These are phyloP conservation scores for Penicillium flavigenum DNA, from an alignment of 495 filamentous ascomycete genomes.

Conservation along the genomic window DNA sequence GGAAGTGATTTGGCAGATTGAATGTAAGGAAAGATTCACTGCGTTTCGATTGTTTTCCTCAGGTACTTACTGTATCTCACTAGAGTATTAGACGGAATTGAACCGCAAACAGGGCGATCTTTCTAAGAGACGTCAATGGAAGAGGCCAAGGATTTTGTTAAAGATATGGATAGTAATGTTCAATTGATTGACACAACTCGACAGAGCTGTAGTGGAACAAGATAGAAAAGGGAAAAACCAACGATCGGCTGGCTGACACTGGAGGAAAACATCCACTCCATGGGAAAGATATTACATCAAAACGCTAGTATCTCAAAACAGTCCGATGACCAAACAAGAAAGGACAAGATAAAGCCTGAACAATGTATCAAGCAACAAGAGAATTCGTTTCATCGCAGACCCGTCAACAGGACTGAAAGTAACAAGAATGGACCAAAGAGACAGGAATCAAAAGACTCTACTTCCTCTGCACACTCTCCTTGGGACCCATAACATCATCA, in stretches of 20 bases:
- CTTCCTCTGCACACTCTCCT: constrained; percentile 28
- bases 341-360: constrained; percentile 5
- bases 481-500: constrained; percentile 58
- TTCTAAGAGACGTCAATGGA: not conserved
- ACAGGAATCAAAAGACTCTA: constrained; percentile 10
- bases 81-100: not conserved
- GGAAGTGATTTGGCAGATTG: not conserved
- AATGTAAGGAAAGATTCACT: not conserved
- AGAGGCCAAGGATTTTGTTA: not conserved
- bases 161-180: not conserved
- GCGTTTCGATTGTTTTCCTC: not conserved
- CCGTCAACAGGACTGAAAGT: constrained; percentile 11
- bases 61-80: not conserved
- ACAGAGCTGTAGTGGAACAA: not conserved
- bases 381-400: constrained; percentile 17
- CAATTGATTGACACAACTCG: not conserved
- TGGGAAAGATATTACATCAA: constrained; percentile 4
- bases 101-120: not conserved
- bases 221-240: not conserved
- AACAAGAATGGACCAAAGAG: not conserved
- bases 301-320: constrained; percentile 7
- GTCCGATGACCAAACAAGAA: constrained; percentile 1
- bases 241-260: not conserved
- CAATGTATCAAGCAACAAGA: constrained; percentile 9
- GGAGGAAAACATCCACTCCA: constrained; percentile 1